Percentiles rank a stretch among this genome's conserved stretches.
These are phyloP conservation scores for Pyrenochaeta sp. DNA, from an alignment of 2,329 filamentous ascomycete genomes.

Conservation along the genomic window DNA sequence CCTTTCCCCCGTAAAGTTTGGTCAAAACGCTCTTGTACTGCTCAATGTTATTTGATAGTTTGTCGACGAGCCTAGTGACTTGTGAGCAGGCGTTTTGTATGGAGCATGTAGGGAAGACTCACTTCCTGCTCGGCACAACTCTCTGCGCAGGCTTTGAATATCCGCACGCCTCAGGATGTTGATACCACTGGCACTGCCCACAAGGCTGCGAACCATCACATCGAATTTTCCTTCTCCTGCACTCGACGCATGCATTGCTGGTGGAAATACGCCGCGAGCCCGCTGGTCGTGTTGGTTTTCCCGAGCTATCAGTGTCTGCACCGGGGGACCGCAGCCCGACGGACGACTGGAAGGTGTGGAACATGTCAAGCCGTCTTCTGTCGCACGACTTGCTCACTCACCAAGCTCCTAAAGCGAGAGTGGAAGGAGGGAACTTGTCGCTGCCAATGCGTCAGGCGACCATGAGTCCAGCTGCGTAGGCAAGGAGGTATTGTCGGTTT, in stretches of 20 bases:
- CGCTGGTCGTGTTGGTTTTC: constrained; percentile 47
- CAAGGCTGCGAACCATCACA: constrained; percentile 85
- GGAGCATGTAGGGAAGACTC: constrained; percentile 42
- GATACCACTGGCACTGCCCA: constrained; percentile 82
- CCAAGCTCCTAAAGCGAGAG: constrained; percentile 3
- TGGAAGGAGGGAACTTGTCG: constrained; percentile 9
- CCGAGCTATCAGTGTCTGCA: constrained; percentile 43
- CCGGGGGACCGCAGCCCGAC: constrained; percentile 42
- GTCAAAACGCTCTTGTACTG: constrained; percentile 54
- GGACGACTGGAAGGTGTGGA: constrained; percentile 56
- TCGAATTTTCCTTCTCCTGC: constrained; percentile 82
- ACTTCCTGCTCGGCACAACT: constrained; percentile 81
- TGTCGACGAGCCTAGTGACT: constrained; percentile 64
- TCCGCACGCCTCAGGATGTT: constrained; percentile 78
- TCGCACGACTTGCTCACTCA: background rate
- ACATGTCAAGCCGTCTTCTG: constrained; percentile 44
- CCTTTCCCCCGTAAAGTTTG: constrained; percentile 54
- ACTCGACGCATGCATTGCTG: constrained; percentile 75
- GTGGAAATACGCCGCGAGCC: constrained; percentile 57
- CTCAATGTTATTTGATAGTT: constrained; percentile 61
- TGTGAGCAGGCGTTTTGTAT: constrained; percentile 56
- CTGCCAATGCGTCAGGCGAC: constrained; percentile 14
- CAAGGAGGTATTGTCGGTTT: constrained; percentile 13
- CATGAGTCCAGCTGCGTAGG: constrained; percentile 14
- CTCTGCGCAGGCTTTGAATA: constrained; percentile 83